A percentile compares a stretch with the other conserved stretches of the same genome.
phyloP scores from a whole-genome alignment of 768 basidiomycete species.

The Suillus brevipes region DNA sequence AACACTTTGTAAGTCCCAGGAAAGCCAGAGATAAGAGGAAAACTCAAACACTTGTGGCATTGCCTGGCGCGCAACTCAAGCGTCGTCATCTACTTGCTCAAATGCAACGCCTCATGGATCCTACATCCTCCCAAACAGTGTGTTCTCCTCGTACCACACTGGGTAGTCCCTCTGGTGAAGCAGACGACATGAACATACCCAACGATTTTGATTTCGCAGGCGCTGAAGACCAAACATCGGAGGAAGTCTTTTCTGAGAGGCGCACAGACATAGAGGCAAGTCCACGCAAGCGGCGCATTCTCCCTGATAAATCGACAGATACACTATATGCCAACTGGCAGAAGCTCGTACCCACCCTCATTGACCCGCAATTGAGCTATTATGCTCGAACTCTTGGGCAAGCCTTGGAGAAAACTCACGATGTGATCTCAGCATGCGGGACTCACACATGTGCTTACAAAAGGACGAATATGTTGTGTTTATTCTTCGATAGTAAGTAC shows the following conservation, averaged over 20 bases:
- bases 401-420: neutral
- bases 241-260: neutral
- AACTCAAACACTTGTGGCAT: conserved; percentile 2
- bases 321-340: neutral
- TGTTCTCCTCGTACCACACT: neutral
- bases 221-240: neutral
- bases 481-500: neutral
- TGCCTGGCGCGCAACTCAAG: neutral
- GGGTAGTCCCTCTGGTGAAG: too few species aligned
- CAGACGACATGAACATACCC: too few species aligned
- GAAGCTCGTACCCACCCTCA: neutral
- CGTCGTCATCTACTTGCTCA: conserved; percentile 2
- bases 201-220: neutral
- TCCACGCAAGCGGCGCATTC: neutral
- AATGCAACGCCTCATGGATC: neutral
- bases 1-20: neutral
- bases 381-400: neutral
- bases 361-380: neutral
- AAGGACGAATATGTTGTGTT: neutral
- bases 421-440: neutral
- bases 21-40: conserved; percentile 5
- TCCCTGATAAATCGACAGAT: neutral
- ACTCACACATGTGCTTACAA: neutral
- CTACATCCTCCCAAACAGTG: neutral
- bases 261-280: rapidly evolving